phyloP scores from a whole-genome alignment of 73 alveolate species.

The Tetrahymena borealis region DNA sequence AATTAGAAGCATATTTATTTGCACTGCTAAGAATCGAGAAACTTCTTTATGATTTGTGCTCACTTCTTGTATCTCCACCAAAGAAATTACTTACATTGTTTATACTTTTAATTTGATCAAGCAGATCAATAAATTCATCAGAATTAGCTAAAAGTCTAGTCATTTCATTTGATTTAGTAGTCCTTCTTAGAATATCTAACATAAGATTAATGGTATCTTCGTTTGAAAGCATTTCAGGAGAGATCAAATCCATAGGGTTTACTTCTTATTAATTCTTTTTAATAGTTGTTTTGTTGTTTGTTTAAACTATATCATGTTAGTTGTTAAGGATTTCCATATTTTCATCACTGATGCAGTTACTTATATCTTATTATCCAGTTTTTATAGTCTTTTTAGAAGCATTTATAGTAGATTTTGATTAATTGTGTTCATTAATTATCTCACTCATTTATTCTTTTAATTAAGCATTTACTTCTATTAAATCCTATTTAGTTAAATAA shows the following conservation, averaged over 20 bases:
- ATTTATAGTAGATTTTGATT: background rate
- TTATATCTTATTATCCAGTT: background rate
- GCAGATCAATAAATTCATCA: background rate
- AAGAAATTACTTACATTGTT: background rate
- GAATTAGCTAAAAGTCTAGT: background rate
- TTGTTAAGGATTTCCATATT: background rate
- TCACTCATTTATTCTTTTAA: background rate
- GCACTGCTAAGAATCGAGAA: background rate
- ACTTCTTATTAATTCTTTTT: background rate
- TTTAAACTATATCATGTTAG: background rate
- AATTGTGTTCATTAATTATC: background rate
- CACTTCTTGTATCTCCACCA: background rate
- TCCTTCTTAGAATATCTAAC: background rate
- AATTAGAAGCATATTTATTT: background rate
- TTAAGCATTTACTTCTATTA: background rate
- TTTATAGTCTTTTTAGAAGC: background rate
- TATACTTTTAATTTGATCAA: background rate
- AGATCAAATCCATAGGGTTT: background rate
- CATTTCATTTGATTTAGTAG: background rate
- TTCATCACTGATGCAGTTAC: background rate
- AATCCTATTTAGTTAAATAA: background rate
- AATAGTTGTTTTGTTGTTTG: background rate
- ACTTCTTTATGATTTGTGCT: background rate
- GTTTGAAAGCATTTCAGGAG: background rate
- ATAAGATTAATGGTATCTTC: background rate